Percentiles rank a stretch among this genome's conserved stretches.
phyloP scores from a whole-genome alignment of 345 rosid genomes.

The Limnanthes douglasii region DNA sequence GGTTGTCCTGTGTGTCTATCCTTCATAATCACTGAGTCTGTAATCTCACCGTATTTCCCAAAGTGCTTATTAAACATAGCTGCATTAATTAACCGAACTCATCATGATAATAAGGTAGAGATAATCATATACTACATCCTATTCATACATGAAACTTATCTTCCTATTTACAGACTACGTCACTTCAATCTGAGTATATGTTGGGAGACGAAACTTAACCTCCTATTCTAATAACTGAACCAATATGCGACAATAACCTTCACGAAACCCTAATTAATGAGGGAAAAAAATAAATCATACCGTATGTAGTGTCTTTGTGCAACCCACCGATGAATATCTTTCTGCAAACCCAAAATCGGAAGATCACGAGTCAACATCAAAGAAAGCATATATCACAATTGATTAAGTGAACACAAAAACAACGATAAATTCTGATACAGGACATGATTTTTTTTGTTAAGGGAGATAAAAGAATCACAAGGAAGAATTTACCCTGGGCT shows the following conservation, averaged over 20 bases:
- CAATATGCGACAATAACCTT: background rate
- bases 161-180: background rate
- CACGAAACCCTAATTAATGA: background rate
- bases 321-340: slow-evolving; percentile 86
- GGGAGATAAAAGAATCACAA: background rate
- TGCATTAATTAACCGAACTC: slow-evolving; percentile 10
- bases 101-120: background rate
- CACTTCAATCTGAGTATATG: background rate
- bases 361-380: no score
- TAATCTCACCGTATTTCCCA: slow-evolving; percentile 74
- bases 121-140: background rate
- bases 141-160: background rate
- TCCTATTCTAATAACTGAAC: background rate
- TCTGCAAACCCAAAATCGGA: slow-evolving; percentile 19
- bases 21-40: slow-evolving; percentile 83
- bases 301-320: slow-evolving; percentile 53
- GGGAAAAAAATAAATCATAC: slow-evolving; percentile 13
- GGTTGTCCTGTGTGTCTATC: slow-evolving; percentile 79
- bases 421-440: background rate
- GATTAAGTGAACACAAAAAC: background rate
- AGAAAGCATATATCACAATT: background rate
- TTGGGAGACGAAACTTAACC: background rate
- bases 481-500: slow-evolving; percentile 54
- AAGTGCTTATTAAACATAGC: slow-evolving; percentile 66
- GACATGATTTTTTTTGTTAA: background rate